Conservation (phyloP, 1,284 basidiomycete genomes). For the Rhodotorula sp. region DNA sequence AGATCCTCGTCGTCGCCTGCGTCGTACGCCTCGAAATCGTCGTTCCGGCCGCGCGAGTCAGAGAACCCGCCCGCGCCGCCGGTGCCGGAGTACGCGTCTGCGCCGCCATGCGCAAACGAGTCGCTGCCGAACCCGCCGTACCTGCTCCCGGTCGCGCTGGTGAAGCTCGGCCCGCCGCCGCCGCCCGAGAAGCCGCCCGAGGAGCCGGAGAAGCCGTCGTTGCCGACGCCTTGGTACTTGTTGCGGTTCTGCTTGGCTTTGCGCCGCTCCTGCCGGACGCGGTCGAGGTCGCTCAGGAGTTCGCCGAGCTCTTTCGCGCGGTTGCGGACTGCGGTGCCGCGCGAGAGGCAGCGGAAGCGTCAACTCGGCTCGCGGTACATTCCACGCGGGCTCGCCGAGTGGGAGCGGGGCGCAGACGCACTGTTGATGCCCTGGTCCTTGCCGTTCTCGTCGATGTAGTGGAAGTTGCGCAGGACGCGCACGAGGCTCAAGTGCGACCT, state of each 20-base stretch:
- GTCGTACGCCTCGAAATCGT: constrained; percentile 85
- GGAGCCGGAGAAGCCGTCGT: constrained; percentile 61
- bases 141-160: constrained; percentile 55
- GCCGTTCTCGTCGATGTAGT: constrained; percentile 97
- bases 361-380: neutral
- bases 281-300: constrained; percentile 85
- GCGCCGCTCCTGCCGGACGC: constrained; percentile 81
- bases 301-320: constrained; percentile 88
- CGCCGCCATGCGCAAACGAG: constrained; percentile 53
- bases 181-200: constrained; percentile 50
- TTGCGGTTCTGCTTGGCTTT: constrained; percentile 90
- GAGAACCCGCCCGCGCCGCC: constrained; percentile 42
- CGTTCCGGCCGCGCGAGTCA: constrained; percentile 39
- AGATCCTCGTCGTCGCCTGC: constrained; percentile 88
- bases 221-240: constrained; percentile 88
- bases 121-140: constrained; percentile 85
- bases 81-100: constrained; percentile 44
- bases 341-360: neutral
- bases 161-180: constrained; percentile 53
- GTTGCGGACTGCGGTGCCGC: constrained; percentile 71
- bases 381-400: neutral
- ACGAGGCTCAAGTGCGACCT: constrained; percentile 91
- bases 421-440: constrained; percentile 99
- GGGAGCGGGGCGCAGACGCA: constrained; percentile 50
- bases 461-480: constrained; percentile 97